Evolutionary conservation across 2,329 filamentous ascomycete species (phyloP).

Genomic region (Aspergillus sp.): DNA sequence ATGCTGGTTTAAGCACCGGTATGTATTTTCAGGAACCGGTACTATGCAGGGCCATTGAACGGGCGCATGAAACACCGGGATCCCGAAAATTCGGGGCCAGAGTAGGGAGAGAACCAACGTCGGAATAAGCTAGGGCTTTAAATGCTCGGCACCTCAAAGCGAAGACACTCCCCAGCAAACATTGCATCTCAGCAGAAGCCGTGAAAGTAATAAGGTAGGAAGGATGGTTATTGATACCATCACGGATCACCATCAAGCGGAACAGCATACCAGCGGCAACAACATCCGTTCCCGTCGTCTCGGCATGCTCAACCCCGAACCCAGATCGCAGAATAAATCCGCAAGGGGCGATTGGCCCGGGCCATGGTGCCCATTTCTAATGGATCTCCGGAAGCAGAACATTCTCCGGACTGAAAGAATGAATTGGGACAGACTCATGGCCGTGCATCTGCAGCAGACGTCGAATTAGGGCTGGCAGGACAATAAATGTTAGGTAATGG

Average conservation of each 20-base stretch:
- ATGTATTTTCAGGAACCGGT: too few species aligned
- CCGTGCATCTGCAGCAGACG: not conserved
- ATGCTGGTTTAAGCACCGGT: too few species aligned
- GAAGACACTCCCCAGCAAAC: not conserved
- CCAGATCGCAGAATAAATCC: not conserved
- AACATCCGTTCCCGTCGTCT: not conserved
- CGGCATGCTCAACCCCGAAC: not conserved
- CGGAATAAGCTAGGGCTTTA: too few species aligned
- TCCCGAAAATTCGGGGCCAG: too few species aligned
- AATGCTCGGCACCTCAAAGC: too few species aligned
- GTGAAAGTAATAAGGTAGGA: too few species aligned
- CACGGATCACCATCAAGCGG: too few species aligned
- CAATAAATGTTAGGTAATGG: conserved; percentile 1
- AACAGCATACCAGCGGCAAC: not conserved
- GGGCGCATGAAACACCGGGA: too few species aligned
- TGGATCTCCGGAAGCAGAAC: not conserved
- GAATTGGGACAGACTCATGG: not conserved
- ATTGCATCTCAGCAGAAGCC: too few species aligned
- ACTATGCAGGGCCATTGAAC: too few species aligned
- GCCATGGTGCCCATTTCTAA: not conserved
- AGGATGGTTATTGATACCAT: too few species aligned
- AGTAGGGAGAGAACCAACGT: too few species aligned
- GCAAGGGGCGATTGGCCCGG: not conserved
- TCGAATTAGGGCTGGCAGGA: not conserved
- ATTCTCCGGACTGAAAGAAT: not conserved